A percentile compares a stretch with the other conserved stretches of the same genome.
These are phyloP conservation scores for Thalassiosira allenii DNA, from an alignment of 352 stramenopile genomes.

Conservation along the genomic window DNA sequence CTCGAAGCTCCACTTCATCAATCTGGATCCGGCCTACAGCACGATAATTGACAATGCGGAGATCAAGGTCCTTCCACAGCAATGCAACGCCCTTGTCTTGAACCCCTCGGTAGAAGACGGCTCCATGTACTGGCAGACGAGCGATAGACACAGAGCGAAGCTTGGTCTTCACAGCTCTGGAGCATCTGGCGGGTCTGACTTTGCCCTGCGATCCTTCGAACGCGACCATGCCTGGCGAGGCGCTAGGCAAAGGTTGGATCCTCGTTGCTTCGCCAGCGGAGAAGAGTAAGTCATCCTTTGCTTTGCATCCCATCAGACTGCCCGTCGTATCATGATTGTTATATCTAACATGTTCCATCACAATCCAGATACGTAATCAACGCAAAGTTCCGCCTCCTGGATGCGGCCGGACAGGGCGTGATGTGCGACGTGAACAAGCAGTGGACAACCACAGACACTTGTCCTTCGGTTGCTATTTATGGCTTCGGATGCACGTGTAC, in stretches of 20 bases:
- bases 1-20: too few relatives aligned
- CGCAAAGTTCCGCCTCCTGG: constrained; percentile 60
- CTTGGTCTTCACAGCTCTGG: constrained; percentile 37
- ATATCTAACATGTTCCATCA: too few relatives aligned
- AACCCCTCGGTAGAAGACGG: constrained; percentile 54
- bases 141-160: constrained; percentile 29
- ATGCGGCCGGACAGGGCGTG: constrained; percentile 44
- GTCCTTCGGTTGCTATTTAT: constrained; percentile 56
- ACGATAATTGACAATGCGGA: constrained; percentile 59
- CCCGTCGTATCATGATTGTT: too few relatives aligned
- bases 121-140: constrained; percentile 42
- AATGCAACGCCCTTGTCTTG: constrained; percentile 52
- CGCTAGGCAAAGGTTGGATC: constrained; percentile 49
- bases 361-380: too few relatives aligned
- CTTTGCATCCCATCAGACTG: too few relatives aligned
- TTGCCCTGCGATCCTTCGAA: constrained; percentile 51
- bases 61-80: constrained; percentile 30
- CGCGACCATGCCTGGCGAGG: constrained; percentile 48
- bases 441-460: constrained; percentile 15
- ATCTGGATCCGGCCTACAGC: too few relatives aligned
- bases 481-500: constrained; percentile 29
- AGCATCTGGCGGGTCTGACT: constrained; percentile 39
- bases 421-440: constrained; percentile 51
- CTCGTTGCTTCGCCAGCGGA: constrained; percentile 49
- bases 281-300: too few relatives aligned